These are phyloP conservation scores for Letharia lupina DNA, from an alignment of 495 filamentous ascomycete species.

Conservation along the genomic window DNA sequence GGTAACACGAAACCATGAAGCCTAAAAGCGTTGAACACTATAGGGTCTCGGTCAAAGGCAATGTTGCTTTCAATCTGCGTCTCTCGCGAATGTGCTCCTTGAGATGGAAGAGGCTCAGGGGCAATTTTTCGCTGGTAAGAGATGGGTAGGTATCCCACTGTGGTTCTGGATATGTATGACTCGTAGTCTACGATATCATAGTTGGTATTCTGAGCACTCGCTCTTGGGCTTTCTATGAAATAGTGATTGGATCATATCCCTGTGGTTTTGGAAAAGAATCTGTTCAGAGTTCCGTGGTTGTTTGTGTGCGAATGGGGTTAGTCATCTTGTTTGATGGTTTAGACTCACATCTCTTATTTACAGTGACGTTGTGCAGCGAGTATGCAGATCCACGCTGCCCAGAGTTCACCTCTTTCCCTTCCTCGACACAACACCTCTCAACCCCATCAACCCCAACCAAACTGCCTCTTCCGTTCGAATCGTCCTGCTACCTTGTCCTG, in stretches of 20 bases:
- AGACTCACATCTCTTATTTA: neutral
- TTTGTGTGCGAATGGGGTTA: neutral
- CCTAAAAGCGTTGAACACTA: neutral
- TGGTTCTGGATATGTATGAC: neutral
- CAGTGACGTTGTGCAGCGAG: neutral
- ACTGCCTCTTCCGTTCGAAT: constrained; percentile 74
- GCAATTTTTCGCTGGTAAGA: neutral
- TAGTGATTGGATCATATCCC: too few species aligned
- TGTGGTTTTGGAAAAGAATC: neutral
- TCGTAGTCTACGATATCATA: neutral
- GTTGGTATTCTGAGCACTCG: neutral
- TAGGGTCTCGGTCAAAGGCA: neutral
- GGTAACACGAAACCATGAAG: neutral
- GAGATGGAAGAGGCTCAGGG: neutral
- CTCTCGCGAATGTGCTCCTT: neutral
- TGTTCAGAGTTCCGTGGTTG: neutral
- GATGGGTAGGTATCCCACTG: neutral
- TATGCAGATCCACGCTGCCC: neutral
- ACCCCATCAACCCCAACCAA: constrained; percentile 55
- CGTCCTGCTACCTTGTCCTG: constrained; percentile 65
- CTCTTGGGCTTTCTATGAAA: neutral
- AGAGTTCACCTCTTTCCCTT: constrained; percentile 14
- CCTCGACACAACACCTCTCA: constrained; percentile 42
- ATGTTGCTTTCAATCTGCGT: neutral
- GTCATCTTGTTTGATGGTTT: neutral